Evolutionary conservation across 495 filamentous ascomycete species (phyloP).

Genomic region (Aspergillus biplanus): DNA sequence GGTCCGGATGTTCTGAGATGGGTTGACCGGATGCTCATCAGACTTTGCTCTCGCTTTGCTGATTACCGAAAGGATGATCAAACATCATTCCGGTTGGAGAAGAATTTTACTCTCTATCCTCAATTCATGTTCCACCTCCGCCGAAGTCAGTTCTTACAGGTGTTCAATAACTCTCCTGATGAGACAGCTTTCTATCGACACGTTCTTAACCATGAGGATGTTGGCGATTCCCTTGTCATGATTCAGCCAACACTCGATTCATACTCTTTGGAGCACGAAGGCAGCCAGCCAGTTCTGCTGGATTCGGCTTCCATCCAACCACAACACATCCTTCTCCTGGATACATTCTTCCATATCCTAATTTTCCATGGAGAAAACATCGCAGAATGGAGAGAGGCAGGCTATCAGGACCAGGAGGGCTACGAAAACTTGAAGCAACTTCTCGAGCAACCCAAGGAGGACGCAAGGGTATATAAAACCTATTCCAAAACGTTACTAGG

Average conservation of each 20-base stretch:
- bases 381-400: conserved; percentile 97
- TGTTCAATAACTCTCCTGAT: conserved; percentile 99
- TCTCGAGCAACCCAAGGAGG: conserved; percentile 95
- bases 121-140: conserved; percentile 99
- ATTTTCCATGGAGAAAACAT: conserved; percentile 99
- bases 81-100: conserved; percentile 95
- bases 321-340: conserved; percentile 89
- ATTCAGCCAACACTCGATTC: conserved; percentile 98
- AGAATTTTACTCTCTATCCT: conserved; percentile 98
- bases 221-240: conserved; percentile 96
- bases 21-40: conserved; percentile 99
- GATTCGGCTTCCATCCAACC: conserved; percentile 97
- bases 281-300: conserved; percentile 84
- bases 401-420: conserved; percentile 97
- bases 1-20: conserved; percentile 98
- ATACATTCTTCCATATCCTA: conserved; percentile 99
- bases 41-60: conserved; percentile 93
- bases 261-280: conserved; percentile 95
- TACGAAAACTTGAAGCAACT: conserved; percentile 95
- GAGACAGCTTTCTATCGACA: conserved; percentile 99
- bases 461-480: conserved; percentile 74
- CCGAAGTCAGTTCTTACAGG: conserved; percentile 95
- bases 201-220: conserved; percentile 96
- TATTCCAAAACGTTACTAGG: neutral
- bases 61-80: conserved; percentile 99